Base-by-base conservation (phyloP, 2,329 filamentous ascomycete species). In the Trichoderma sp. region DNA sequence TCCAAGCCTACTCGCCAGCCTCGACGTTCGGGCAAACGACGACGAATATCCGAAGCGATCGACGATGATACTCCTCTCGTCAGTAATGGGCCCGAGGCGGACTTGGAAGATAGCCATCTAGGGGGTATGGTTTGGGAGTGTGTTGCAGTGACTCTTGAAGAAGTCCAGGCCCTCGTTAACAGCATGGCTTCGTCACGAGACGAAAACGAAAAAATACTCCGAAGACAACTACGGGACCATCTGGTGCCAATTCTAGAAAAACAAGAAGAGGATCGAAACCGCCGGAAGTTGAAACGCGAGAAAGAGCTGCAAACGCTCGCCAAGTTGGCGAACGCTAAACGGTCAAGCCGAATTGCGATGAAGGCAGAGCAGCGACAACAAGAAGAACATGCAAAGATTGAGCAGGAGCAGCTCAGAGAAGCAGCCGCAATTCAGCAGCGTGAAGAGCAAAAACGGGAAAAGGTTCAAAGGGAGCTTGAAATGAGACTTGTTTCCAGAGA, bases 241-340 rank as follows among this genome's bases (percentile, higher is more conserved):
- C 89, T 98, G 1, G 78, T 98, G 3, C 96, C 96, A 0, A 88
- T 97, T 47, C 87, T 99, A 15, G 91, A 97, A 80, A 93, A 92
- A 77, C 90, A 93, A 75, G 90, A 91, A 76, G 88, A 95, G 76
- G 88, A 90, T 34, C 90, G 91, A 73, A 95, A 95, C 80, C 83
- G 89, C 82, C 87, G 93, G 84, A 85, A 92, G 64, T 77, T 84
- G 3, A 88, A 90, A 73, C 85, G 92, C 76, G 89, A 97, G 79
- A 93, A 91, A 73, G 95, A 98, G 77, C 82, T 97, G 26, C 85
- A 94, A 67, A 94, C 90, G 75, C 81, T 97, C 74, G 91, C 95
- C 76, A 95, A 96, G 79, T 88, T 98, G 82, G 94, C 94, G n/a
- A 93, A 92, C 71, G 95, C 96, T 4, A 99, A 99, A 83, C 87